Evolutionary conservation across 805 yeast genomes (phyloP), one percentile per base, ranked within the genome.

Genomic region (Maudiozyma pseudohumilis): DNA sequence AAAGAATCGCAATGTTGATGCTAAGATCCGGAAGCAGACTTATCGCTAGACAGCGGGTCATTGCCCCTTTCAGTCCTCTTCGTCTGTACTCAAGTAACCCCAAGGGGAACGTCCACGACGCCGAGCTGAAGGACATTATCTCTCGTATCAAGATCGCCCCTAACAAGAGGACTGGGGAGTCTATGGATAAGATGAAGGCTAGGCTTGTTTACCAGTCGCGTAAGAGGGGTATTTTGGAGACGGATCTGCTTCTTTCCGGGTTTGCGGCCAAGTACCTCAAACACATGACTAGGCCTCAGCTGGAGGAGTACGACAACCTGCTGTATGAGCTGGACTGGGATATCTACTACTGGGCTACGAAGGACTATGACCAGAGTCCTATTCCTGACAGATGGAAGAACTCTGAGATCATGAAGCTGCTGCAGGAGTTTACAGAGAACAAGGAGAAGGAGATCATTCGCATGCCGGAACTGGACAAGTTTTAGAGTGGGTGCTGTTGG

Each of bases 321-420:
- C 69, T 92, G 55, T 94, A 92, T 59, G 94, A 89, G 61, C 75
- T 89, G n/a, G 98, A 92, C 61, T 92, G 98, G 98, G 98, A 92
- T 60, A 88, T 92, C 43, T 92, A 85, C 61, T 92, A 92, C 65
- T 89, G 98, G 98, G 95, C 94, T 19, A 86, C 96, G 2, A 75
- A 74, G 47, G 85, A 88, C 58, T 83, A 64, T 51, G 77, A 74
- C 25, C 76, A 83, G 15, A 83, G 88, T 33, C 94, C 95, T 11
- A 68, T 89, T 45, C 96, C 97, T 12, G 86, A 82, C 29, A 73
- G 74, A 54, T 92, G 95, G 95, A 69, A 77, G 55, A 55, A 80
- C 41, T 74, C 83, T 10, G 64, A 70, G 48, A 65, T 89, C 28
- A 68, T 89, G 65, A 55, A 56, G 38, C 55, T 69, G 62, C 65